Evolutionary conservation across 768 basidiomycete species (phyloP).

Genomic region (Boletus sensibilis): DNA sequence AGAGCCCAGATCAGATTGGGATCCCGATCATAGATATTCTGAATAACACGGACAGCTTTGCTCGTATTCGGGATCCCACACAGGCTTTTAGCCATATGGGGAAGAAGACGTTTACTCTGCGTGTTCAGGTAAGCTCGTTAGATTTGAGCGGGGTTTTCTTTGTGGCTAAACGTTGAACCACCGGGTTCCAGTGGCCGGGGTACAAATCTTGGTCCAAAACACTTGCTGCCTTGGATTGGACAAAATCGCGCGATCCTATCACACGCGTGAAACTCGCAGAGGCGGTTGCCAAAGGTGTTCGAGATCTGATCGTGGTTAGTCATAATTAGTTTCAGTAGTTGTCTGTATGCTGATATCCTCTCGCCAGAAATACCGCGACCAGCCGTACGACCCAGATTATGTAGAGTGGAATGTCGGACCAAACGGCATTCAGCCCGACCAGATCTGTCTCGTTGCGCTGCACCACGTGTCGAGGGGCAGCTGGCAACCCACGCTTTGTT

Average conservation of each 20-base stretch:
- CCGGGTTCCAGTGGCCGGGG: slow-evolving; percentile 66
- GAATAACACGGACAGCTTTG: slow-evolving; percentile 44
- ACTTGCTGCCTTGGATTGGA: slow-evolving; percentile 75
- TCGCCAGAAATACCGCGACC: slow-evolving; percentile 14
- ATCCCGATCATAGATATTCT: slow-evolving; percentile 63
- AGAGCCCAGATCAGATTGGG: slow-evolving; percentile 53
- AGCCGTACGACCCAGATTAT: slow-evolving; percentile 8
- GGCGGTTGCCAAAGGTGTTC: slow-evolving; percentile 69
- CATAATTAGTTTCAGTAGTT: neutral
- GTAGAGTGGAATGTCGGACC: slow-evolving; percentile 25
- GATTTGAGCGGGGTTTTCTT: neutral
- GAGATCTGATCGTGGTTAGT: slow-evolving; percentile 59
- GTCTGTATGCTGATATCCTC: slow-evolving; percentile 9
- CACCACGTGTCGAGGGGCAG: slow-evolving; percentile 78
- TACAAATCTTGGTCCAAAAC: slow-evolving; percentile 73
- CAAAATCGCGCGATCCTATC: slow-evolving; percentile 69
- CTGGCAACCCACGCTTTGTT: slow-evolving; percentile 74
- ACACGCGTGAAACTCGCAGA: slow-evolving; percentile 72
- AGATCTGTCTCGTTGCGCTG: slow-evolving; percentile 60
- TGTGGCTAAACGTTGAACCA: slow-evolving; percentile 1
- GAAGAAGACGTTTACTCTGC: slow-evolving; percentile 73
- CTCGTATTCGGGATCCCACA: slow-evolving; percentile 53
- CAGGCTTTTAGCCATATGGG: slow-evolving; percentile 58
- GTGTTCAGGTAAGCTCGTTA: slow-evolving; percentile 55
- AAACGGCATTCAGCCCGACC: slow-evolving; percentile 23